Evolutionary conservation across 2,329 filamentous ascomycete species (phyloP), one percentile per base, ranked within the genome.

Genomic region (Scedosporium boydii): DNA sequence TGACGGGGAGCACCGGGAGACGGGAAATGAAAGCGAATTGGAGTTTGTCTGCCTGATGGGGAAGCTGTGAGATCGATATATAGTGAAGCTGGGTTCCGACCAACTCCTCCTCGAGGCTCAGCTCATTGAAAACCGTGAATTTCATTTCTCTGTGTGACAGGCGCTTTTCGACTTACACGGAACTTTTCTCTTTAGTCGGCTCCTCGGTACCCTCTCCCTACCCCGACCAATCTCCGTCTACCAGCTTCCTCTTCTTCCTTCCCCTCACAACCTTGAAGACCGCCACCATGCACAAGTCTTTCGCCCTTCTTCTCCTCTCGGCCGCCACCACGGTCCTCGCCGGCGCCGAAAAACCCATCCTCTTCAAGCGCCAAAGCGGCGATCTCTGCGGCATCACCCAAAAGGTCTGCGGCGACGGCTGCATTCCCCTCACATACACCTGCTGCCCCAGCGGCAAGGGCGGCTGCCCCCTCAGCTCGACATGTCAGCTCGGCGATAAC

Each of bases 301-400:
- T 83, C 16, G 70, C 69, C 2, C 79, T 83, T 68, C 73, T 77
- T 7, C 78, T 81, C 4, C 76, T 82, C 66, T 80, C 77, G 68
- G 74, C 80, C 62, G 78, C 79, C 66, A 76, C 81, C 56, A 74
- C 75, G 53, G 65, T 82, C 46, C 64, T 81, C 60, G 74, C 76
- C 46, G 78, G 16, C 2, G n/a, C n/a, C n/a, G n/a, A n/a, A n/a
- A 55, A 23, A 23, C 12, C 51, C 12, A 9, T 27, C 51, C 51
- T 41, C 29, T 27, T 61, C 59, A 44, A 59, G 57, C 34, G 57
- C 34, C 57, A 44, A 9, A 16, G 38, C 14, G 29, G 3, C 26
- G 56, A 41, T 38, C 9, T 14, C 21, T 61, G 59, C 59, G 59
- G 59, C 59, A 26, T 61, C 59, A 48, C 29, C 7, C 29, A 44